Conservation (phyloP, 169 alveolate genomes). For the Eimeria acervulina region DNA sequence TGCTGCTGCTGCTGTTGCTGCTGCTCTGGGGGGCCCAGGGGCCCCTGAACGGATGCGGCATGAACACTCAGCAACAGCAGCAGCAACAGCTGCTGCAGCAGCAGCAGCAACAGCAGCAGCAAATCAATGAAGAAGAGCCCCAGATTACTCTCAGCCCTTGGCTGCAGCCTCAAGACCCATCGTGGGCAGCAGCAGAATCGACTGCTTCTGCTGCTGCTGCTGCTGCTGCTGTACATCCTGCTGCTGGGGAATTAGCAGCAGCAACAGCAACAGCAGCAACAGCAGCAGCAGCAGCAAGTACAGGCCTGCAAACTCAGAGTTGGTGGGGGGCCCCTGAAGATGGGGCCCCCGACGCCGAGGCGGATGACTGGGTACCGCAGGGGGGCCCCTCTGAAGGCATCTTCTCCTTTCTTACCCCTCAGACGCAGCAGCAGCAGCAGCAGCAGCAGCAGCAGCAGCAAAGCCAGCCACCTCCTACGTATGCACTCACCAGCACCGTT, state of each 20-base stretch:
- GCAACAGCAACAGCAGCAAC: constrained; percentile 32
- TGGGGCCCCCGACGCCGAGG: constrained; percentile 14
- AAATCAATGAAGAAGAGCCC: neutral
- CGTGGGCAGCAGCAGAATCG: neutral
- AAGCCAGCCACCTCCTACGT: neutral
- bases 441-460: neutral
- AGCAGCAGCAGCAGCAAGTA: constrained; percentile 14
- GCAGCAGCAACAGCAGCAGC: neutral
- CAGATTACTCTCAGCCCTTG: neutral
- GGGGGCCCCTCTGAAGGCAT: constrained; percentile 5
- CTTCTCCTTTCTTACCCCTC: constrained; percentile 31
- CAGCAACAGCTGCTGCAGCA: neutral
- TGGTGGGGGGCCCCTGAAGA: constrained; percentile 18
- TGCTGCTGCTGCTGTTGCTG: neutral
- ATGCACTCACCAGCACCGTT: neutral
- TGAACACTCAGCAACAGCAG: constrained; percentile 38
- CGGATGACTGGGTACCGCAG: neutral
- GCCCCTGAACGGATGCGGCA: constrained; percentile 1
- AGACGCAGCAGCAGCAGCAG: neutral
- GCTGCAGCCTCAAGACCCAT: neutral
- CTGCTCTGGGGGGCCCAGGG: neutral
- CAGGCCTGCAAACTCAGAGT: neutral
- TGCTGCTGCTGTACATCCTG: neutral
- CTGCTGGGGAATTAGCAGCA: neutral
- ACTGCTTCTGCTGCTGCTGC: constrained; percentile 19